Conservation (phyloP, 2,329 filamentous ascomycete species). For the Monilinia aucupariae region DNA sequence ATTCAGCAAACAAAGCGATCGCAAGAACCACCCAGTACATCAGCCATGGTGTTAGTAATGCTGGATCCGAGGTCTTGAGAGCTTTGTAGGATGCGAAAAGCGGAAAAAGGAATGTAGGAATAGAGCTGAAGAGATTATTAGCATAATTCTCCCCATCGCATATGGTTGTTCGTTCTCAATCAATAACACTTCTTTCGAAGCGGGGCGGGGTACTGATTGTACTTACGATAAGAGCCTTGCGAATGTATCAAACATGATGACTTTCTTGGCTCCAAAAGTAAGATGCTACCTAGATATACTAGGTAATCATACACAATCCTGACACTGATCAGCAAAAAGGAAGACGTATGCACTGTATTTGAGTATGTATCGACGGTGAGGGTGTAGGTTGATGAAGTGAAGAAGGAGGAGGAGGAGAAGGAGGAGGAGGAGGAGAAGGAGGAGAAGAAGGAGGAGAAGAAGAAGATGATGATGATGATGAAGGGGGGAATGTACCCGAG, state of each 20-base stretch:
- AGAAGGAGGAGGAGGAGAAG: neutral
- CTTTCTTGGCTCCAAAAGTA: neutral
- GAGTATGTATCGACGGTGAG: neutral
- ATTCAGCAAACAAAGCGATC: constrained; percentile 74
- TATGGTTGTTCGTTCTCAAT: no score
- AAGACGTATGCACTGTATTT: no score
- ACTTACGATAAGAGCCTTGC: constrained; percentile 72
- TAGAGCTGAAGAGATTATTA: constrained; percentile 51
- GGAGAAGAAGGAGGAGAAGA: neutral
- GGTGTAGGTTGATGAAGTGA: neutral
- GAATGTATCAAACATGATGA: constrained; percentile 68
- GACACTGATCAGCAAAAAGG: neutral
- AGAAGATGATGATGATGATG: neutral
- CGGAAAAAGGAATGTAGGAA: constrained; percentile 87
- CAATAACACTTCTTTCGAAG: constrained; percentile 20
- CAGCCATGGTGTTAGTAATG: constrained; percentile 90
- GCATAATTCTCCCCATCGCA: constrained; percentile 8
- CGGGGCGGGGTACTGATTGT: constrained; percentile 27
- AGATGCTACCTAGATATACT: neutral
- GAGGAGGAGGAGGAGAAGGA: neutral
- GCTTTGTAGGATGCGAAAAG: constrained; percentile 98
- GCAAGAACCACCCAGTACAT: constrained; percentile 98
- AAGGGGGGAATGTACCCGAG: no score
- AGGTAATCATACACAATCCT: neutral
- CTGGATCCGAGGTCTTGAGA: constrained; percentile 83